Conservation (phyloP, 2,329 filamentous ascomycete genomes). For the Neofusicoccum sp. region DNA sequence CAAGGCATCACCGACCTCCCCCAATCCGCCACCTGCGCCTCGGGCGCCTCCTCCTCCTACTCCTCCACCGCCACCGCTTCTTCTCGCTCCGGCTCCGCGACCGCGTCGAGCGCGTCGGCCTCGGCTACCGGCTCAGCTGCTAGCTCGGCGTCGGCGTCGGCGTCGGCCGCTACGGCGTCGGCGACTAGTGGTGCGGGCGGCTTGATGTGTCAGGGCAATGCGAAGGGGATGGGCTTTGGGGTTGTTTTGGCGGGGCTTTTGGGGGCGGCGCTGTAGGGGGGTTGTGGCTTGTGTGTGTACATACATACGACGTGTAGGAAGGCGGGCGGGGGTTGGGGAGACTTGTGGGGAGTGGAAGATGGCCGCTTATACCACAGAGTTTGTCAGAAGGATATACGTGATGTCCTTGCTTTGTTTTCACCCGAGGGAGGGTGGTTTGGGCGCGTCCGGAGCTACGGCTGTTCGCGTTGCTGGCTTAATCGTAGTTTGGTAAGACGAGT, state of each 20-base stretch:
- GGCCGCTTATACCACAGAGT: too few relatives aligned
- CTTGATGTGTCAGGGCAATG: neutral
- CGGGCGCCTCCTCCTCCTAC: conserved; percentile 22
- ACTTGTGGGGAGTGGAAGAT: neutral
- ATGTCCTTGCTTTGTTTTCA: too few relatives aligned
- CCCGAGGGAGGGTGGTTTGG: too few relatives aligned
- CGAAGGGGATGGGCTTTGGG: conserved; percentile 8
- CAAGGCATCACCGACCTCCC: conserved; percentile 40
- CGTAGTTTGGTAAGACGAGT: neutral
- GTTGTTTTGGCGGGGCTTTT: conserved; percentile 10
- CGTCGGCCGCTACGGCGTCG: neutral
- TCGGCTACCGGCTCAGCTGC: conserved; percentile 7
- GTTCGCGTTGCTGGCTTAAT: neutral
- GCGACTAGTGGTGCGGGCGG: neutral
- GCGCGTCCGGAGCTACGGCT: too few relatives aligned
- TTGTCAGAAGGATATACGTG: too few relatives aligned
- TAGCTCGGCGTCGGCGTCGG: neutral
- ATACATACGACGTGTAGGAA: neutral
- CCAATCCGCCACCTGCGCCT: conserved; percentile 38
- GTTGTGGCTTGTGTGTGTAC: too few relatives aligned
- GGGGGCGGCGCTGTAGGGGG: neutral
- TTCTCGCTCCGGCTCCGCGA: conserved; percentile 7
- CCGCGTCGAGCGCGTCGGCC: conserved; percentile 7
- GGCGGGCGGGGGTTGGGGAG: neutral
- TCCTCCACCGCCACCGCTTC: conserved; percentile 14